phyloP scores from a whole-genome alignment of 768 basidiomycete species.

The Postia placenta region DNA sequence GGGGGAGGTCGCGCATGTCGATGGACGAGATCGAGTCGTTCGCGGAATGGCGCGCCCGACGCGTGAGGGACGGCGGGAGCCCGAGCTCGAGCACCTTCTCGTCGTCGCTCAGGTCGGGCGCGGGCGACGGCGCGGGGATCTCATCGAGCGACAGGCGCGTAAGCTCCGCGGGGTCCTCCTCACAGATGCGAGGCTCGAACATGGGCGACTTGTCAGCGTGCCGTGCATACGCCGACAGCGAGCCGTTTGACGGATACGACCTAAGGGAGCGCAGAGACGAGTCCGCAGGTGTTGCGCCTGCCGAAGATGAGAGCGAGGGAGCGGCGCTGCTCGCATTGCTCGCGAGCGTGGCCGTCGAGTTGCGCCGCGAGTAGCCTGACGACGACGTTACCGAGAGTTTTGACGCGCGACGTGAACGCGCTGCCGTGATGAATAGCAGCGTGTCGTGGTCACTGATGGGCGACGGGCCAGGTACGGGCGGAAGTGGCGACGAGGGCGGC shows the following conservation, averaged over 20 bases:
- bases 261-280: conserved; percentile 21
- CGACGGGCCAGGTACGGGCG: conserved; percentile 61
- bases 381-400: conserved; percentile 26
- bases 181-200: conserved; percentile 22
- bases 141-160: conserved; percentile 23
- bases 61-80: conserved; percentile 8
- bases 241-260: conserved; percentile 22
- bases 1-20: conserved; percentile 25
- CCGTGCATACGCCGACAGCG: conserved; percentile 16
- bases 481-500: conserved; percentile 55
- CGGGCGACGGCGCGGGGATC: conserved; percentile 14
- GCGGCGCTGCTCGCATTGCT: conserved; percentile 16
- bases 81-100: conserved; percentile 17
- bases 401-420: conserved; percentile 30
- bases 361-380: conserved; percentile 21
- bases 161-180: conserved; percentile 24
- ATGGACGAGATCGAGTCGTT: conserved; percentile 25
- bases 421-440: conserved; percentile 32
- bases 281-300: conserved; percentile 16
- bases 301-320: conserved; percentile 18
- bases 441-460: conserved; percentile 46
- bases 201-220: conserved; percentile 16
- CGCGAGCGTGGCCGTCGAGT: conserved; percentile 21
- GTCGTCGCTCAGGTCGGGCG: conserved; percentile 17
- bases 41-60: conserved; percentile 3